Base-by-base conservation (phyloP, 129 eudicot species). In the Centella asiatica region DNA sequence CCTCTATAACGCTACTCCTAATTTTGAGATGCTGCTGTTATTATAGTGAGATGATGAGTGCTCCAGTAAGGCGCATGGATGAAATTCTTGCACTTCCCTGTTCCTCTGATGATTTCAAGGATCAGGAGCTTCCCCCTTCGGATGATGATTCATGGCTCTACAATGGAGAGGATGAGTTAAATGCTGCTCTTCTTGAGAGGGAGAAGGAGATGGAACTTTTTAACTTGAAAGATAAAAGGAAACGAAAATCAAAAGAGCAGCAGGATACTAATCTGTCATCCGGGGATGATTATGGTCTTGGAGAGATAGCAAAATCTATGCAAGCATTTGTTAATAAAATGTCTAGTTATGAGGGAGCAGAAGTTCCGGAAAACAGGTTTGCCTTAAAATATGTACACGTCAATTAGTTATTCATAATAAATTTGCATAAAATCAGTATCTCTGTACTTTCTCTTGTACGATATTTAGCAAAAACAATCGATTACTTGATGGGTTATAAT, bases 81-180 rank as follows among this genome's bases (percentile, higher is more conserved):
- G 97, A 90, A 48, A 87, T 90, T 22, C 94, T 92, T 44, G 72
- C 81, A 37, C 71, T 62, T 18, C 81, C 88, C 9, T 37, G 72
- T 72, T 75, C 85, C 0, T 63, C 57, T 24, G 77, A 84, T 73
- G 88, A 78, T 48, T 87, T 87, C 40, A 80, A 74, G 69, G 80
- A 65, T 65, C 76, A 65, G 75, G 82, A 76, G 50, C 73, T 84
- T 42, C 90, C 84, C 66, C 83, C 88, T 57, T 92, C 90, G 39
- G 96, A 92, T 75, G 95, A 84, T 79, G 97, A 92, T 66, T 77
- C 90, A 4, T 92, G 98, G 98, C 94, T 92, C 44, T 92, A 92
- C 67, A 73, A 76, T 65, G 96, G 90, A 18, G 98, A 92, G 69
- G 95, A 92, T 62, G 98, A 92, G 73, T 60, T 92, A 69, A 82